These are phyloP conservation scores for Didymella glomerata DNA, from an alignment of 2,329 filamentous ascomycete genomes.

Conservation along the genomic window DNA sequence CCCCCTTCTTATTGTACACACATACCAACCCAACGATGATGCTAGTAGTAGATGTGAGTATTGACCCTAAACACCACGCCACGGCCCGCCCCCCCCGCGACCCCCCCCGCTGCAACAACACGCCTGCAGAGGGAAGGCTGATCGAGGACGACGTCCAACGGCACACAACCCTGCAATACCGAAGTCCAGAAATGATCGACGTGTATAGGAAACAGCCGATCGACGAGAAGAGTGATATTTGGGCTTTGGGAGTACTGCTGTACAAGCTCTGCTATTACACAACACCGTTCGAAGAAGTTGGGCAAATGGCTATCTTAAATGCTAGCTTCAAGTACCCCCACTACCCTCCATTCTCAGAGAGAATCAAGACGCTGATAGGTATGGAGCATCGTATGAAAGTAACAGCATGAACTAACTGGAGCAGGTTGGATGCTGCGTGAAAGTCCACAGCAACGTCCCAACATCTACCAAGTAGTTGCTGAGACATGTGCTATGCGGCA, in stretches of 20 bases:
- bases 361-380: slow-evolving; percentile 91
- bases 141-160: slow-evolving; percentile 98
- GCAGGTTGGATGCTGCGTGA: slow-evolving; percentile 90
- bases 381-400: slow-evolving; percentile 41
- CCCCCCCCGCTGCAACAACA: slow-evolving; percentile 87
- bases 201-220: slow-evolving; percentile 96
- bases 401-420: slow-evolving; percentile 25
- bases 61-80: too few relatives aligned
- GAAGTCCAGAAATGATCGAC: slow-evolving; percentile 98
- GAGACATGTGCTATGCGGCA: slow-evolving; percentile 91
- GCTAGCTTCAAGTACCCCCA: slow-evolving; percentile 91
- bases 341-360: slow-evolving; percentile 88
- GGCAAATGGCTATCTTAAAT: slow-evolving; percentile 95
- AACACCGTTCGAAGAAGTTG: slow-evolving; percentile 96
- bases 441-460: slow-evolving; percentile 79
- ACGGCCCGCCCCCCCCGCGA: slow-evolving; percentile 70
- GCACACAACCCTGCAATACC: slow-evolving; percentile 96
- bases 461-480: slow-evolving; percentile 90
- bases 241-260: slow-evolving; percentile 91
- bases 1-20: too few relatives aligned
- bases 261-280: slow-evolving; percentile 99
- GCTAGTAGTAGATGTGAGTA: too few relatives aligned
- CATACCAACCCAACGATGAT: too few relatives aligned
- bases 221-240: slow-evolving; percentile 98
- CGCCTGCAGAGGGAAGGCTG: slow-evolving; percentile 86